Conservation (phyloP, 106 monocot species). For the Phalaenopsis equestris region DNA sequence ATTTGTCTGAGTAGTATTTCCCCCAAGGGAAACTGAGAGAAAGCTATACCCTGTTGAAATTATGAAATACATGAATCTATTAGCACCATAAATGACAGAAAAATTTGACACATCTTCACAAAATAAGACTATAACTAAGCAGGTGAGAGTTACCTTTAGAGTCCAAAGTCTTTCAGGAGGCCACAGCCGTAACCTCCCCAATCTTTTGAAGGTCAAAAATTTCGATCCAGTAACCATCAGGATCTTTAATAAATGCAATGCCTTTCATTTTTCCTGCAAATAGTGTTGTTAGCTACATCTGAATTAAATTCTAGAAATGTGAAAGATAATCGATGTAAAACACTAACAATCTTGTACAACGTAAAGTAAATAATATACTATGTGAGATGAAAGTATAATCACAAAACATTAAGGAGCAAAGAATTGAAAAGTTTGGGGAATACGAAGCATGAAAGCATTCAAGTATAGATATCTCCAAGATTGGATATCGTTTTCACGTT, state of each 20-base stretch:
- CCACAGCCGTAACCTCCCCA: conserved; percentile 33
- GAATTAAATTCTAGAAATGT: not conserved
- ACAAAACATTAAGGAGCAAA: not conserved
- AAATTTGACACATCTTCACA: not conserved
- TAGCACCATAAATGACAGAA: not conserved
- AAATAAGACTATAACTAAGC: not conserved
- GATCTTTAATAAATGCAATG: conserved; percentile 95
- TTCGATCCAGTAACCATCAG: conserved; percentile 99
- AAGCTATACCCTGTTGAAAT: no score
- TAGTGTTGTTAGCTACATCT: not conserved
- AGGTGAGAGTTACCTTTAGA: not conserved
- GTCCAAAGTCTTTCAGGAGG: conserved; percentile 30
- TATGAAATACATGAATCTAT: not conserved
- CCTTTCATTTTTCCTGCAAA: conserved; percentile 93
- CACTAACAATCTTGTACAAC: not conserved
- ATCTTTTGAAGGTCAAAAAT: conserved; percentile 86
- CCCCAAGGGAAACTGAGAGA: no score
- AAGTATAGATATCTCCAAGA: not conserved
- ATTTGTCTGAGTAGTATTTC: no score
- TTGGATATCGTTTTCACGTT: not conserved
- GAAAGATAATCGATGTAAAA: not conserved
- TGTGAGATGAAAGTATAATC: not conserved
- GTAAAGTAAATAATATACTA: not conserved
- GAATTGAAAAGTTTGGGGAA: not conserved
- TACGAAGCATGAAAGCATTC: not conserved